Base-by-base conservation (phyloP, 345 rosid genomes). In the Linum lewisii region DNA sequence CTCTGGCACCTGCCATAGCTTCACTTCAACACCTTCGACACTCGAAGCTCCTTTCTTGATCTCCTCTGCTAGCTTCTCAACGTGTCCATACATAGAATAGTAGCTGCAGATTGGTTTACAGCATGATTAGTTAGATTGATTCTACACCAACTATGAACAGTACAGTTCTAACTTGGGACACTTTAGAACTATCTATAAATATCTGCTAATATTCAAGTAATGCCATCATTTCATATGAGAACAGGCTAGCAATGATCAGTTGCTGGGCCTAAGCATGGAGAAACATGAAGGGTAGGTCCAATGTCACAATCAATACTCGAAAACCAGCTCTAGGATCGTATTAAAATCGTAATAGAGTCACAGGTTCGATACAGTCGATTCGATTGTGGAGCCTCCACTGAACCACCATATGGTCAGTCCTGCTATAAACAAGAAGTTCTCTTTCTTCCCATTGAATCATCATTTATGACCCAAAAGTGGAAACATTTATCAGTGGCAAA, bases 241-340 rank as follows among this genome's bases (percentile, higher is more conserved):
- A 64, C 63, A 64, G 58, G 61, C 18, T 58, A 52, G 51, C 57
- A 63, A 75, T 67, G 61, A 75, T 69, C 70, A 69, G 63, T 62
- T 11, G 24, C 4, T 26, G 70, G 83, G 79, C 54, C 82, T 80
- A 71, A 68, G 58, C 52, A 57, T 57, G 63, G 59, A n/a, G 65
- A 29, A 54, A 34, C 57, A 59, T 63, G 62, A 77, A 72, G 68
- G 78, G 73, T 73, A 36, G 84, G 81, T 67, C 68, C 66, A 65
- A 64, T 68, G 76, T 72, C 75, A 59, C 72, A 49, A 66, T 72
- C 79, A 69, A n/a, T n/a, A n/a, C n/a, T n/a, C n/a, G n/a, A n/a
- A n/a, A n/a, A n/a, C n/a, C n/a, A n/a, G n/a, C n/a, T n/a, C n/a
- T n/a, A n/a, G n/a, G n/a, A n/a, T n/a, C n/a, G n/a, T n/a, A n/a